Percentiles rank a stretch among this genome's conserved stretches.
phyloP scores from a whole-genome alignment of 1,284 basidiomycete genomes.

The Microbotryomycetes sp. region DNA sequence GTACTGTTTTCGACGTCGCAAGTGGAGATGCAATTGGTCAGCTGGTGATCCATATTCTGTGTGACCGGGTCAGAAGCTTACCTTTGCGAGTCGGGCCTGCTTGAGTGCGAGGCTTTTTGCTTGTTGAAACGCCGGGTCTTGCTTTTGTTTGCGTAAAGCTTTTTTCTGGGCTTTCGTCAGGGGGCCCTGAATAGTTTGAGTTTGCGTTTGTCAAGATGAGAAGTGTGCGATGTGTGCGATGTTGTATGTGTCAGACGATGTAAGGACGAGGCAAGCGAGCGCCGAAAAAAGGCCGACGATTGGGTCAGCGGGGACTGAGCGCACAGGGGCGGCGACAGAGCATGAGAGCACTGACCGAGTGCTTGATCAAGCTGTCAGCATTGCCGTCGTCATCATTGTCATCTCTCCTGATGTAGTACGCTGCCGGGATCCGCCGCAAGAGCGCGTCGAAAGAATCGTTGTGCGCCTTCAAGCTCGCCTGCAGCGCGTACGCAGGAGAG shows the following conservation, averaged over 20 bases:
- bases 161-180: conserved; percentile 65
- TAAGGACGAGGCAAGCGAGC: not conserved
- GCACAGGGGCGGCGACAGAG: not conserved
- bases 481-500: conserved; percentile 28
- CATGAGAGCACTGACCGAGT: not conserved
- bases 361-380: not conserved
- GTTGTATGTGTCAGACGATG: too few relatives aligned
- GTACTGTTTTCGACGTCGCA: conserved; percentile 50
- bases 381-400: conserved; percentile 52
- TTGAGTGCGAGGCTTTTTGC: conserved; percentile 52
- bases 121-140: conserved; percentile 48
- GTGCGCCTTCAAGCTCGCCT: conserved; percentile 65
- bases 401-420: conserved; percentile 68
- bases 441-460: conserved; percentile 75
- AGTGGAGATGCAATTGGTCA: not conserved
- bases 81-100: conserved; percentile 77
- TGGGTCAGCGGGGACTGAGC: not conserved
- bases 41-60: not conserved
- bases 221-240: too few relatives aligned
- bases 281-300: not conserved
- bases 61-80: conserved; percentile 39
- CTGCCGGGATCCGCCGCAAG: conserved; percentile 73
- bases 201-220: not conserved
- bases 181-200: conserved; percentile 2
- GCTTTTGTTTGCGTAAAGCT: conserved; percentile 69